Evolutionary conservation across 257 asterid species (phyloP).

Genomic region (Salvia splendens): DNA sequence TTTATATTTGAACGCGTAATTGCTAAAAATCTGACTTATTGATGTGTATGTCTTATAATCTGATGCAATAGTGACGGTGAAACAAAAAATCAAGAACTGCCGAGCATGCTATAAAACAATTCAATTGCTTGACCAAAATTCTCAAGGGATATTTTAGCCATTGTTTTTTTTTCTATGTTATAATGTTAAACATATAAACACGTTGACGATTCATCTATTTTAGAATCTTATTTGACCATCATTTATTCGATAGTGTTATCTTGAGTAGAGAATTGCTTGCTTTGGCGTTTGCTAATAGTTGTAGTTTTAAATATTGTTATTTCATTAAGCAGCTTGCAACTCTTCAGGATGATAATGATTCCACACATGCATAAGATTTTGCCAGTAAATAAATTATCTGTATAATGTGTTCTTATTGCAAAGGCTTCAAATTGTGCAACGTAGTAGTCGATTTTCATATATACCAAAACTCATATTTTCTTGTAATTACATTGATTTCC

Average conservation of each 20-base stretch:
- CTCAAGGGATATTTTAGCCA: neutral
- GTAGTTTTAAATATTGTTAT: neutral
- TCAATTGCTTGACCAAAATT: neutral
- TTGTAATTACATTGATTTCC: neutral
- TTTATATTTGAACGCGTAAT: neutral
- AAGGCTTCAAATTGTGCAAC: neutral
- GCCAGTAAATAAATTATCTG: neutral
- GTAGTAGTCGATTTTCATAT: neutral
- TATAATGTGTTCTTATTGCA: neutral
- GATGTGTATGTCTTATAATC: neutral
- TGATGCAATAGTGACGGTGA: slow-evolving; percentile 10
- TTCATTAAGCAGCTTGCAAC: neutral
- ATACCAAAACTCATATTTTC: neutral
- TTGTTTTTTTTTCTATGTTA: neutral
- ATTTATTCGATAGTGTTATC: neutral
- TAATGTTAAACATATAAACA: neutral
- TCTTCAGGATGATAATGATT: neutral
- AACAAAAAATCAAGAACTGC: neutral
- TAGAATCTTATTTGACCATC: slow-evolving; percentile 25
- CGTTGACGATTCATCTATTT: neutral
- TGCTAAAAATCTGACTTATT: neutral
- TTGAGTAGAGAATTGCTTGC: neutral
- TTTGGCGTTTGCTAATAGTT: neutral
- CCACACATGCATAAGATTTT: neutral
- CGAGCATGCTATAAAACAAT: neutral